phyloP scores from a whole-genome alignment of 202 grass and related monocot species.

The Hordeum pubiflorum region DNA sequence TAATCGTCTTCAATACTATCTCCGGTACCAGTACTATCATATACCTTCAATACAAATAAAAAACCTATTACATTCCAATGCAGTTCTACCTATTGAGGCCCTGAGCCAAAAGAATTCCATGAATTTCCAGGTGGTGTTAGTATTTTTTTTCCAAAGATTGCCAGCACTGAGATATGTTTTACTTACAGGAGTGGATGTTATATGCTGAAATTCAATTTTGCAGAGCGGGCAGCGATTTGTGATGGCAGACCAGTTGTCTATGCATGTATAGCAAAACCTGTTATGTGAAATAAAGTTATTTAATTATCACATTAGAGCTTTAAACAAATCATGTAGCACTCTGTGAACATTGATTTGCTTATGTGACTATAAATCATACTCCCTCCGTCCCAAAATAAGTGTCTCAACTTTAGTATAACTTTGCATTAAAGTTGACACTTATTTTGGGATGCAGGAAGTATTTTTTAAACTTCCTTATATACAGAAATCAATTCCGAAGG shows the following conservation, averaged over 20 bases:
- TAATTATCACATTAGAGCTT: conserved; percentile 13
- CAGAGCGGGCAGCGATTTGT: conserved; percentile 87
- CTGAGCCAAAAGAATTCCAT: conserved; percentile 6
- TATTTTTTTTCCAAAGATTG: not conserved
- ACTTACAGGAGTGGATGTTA: conserved; percentile 78
- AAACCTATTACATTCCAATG: conserved; percentile 15
- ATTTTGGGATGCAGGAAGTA: too few relatives aligned
- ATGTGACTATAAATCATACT: not conserved
- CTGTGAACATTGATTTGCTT: conserved; percentile 13
- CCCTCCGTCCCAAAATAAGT: too few relatives aligned
- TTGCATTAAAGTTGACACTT: too few relatives aligned
- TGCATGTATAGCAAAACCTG: conserved; percentile 97
- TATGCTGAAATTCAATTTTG: conserved; percentile 71
- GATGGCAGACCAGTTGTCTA: conserved; percentile 93
- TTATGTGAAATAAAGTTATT: conserved; percentile 15
- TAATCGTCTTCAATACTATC: conserved; percentile 47
- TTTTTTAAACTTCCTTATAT: not conserved
- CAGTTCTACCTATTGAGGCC: conserved; percentile 1
- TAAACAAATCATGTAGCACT: not conserved
- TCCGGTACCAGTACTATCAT: conserved; percentile 49
- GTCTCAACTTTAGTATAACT: too few relatives aligned
- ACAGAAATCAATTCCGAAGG: not conserved
- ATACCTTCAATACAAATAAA: conserved; percentile 52
- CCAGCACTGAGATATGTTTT: conserved; percentile 17
- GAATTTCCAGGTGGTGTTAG: not conserved